Percentiles rank a stretch among this genome's conserved stretches.
Conservation (phyloP, 2,329 filamentous ascomycete genomes). For the Meredithiella fracta region DNA sequence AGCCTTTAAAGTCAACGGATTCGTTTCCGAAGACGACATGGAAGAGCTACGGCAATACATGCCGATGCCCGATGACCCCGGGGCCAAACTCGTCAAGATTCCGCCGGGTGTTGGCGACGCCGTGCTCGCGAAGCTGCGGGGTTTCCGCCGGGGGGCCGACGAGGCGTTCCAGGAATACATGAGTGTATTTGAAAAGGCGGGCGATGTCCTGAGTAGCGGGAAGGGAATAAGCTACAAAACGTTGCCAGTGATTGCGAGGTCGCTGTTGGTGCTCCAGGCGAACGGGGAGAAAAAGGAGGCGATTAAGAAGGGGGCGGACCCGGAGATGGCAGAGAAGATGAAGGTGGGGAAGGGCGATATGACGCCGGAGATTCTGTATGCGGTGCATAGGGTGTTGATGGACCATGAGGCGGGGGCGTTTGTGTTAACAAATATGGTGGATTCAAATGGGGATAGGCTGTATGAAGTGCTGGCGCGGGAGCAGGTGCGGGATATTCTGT, state of each 20-base stretch:
- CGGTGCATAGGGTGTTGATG: conserved; percentile 49
- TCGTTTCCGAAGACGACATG: conserved; percentile 27
- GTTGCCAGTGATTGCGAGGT: conserved; percentile 33
- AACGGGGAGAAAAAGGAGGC: neutral
- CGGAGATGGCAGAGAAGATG: too few relatives aligned
- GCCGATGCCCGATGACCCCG: conserved; percentile 11
- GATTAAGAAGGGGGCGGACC: neutral
- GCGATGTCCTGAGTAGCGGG: conserved; percentile 24
- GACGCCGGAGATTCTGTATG: conserved; percentile 41
- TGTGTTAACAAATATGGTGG: conserved; percentile 26
- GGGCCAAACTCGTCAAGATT: neutral
- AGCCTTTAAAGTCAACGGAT: conserved; percentile 34
- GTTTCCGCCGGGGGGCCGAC: neutral
- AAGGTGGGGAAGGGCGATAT: conserved; percentile 9
- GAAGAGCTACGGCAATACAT: conserved; percentile 19
- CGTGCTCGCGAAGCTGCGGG: neutral
- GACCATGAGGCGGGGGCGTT: conserved; percentile 43
- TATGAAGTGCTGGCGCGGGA: conserved; percentile 37
- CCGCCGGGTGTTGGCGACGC: conserved; percentile 9
- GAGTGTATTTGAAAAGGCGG: conserved; percentile 31
- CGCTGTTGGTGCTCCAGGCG: too few relatives aligned
- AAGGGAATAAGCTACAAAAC: conserved; percentile 29
- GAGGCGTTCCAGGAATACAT: conserved; percentile 22
- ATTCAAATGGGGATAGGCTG: conserved; percentile 29
- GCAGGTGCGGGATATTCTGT: conserved; percentile 20